phyloP scores from a whole-genome alignment of 805 yeast species.

The Yarrowia divulgata region DNA sequence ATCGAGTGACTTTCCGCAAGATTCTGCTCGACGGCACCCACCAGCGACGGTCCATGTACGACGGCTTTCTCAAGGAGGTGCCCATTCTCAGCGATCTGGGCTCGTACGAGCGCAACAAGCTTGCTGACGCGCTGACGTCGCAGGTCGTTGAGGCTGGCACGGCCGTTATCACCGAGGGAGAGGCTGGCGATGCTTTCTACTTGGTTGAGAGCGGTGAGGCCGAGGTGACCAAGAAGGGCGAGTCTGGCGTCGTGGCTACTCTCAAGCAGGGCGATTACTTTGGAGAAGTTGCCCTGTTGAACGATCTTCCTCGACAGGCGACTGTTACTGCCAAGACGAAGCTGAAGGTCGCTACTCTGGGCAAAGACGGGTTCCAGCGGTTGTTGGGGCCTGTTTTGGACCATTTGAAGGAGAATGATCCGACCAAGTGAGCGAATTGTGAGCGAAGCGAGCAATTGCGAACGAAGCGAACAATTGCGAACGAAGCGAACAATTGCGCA shows the following conservation, averaged over 20 bases:
- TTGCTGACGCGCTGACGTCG: conserved; percentile 93
- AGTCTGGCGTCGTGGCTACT: conserved; percentile 62
- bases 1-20: conserved; percentile 89
- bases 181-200: conserved; percentile 76
- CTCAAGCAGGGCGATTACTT: conserved; percentile 88
- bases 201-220: conserved; percentile 84
- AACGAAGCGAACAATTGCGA: too few species aligned
- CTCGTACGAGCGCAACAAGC: conserved; percentile 81
- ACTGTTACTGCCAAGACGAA: conserved; percentile 78
- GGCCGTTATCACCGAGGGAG: conserved; percentile 85
- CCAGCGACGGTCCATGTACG: conserved; percentile 89
- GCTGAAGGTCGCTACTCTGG: conserved; percentile 89
- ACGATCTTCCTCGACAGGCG: conserved; percentile 93
- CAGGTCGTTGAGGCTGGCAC: conserved; percentile 74
- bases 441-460: background rate
- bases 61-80: conserved; percentile 83
- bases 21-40: conserved; percentile 90
- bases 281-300: conserved; percentile 93
- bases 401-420: conserved; percentile 84
- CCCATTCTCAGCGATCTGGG: conserved; percentile 78
- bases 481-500: too few species aligned
- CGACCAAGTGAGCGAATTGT: conserved; percentile 52
- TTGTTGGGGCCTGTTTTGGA: conserved; percentile 94
- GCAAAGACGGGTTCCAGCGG: conserved; percentile 91
- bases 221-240: conserved; percentile 67